Evolutionary conservation across 1,284 basidiomycete genomes (phyloP).

Genomic region (Psilocybe mexicana): DNA sequence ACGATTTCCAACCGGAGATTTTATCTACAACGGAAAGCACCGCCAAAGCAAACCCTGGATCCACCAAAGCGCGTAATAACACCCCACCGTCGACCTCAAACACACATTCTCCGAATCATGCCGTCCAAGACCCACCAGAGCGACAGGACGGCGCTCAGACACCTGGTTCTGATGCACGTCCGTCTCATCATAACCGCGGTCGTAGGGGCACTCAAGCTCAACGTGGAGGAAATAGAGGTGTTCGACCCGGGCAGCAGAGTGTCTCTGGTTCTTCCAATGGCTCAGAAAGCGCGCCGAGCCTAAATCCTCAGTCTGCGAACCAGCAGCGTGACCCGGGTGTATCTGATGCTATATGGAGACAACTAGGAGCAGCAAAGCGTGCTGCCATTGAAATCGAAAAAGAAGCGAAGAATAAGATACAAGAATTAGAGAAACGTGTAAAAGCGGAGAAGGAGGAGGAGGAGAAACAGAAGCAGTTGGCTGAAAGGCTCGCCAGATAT

Average conservation of each 20-base stretch:
- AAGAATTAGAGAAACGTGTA: conserved; percentile 4
- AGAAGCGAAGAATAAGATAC: conserved; percentile 7
- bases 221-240: not conserved
- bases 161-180: not conserved
- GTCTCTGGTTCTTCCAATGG: not conserved
- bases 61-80: not conserved
- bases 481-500: not conserved
- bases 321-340: conserved; percentile 22
- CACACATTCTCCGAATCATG: not conserved
- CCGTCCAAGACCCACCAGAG: not conserved
- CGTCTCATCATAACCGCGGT: not conserved
- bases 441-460: conserved; percentile 2
- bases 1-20: conserved; percentile 16
- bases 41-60: not conserved
- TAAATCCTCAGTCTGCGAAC: not conserved
- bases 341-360: conserved; percentile 21
- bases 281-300: not conserved
- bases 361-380: conserved; percentile 13
- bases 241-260: not conserved
- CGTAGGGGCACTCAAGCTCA: not conserved
- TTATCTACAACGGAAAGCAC: conserved; percentile 4
- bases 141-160: not conserved
- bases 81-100: not conserved
- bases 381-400: conserved; percentile 11
- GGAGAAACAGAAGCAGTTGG: conserved; percentile 1